These are phyloP conservation scores for Friedmanniomyces simplex DNA, from an alignment of 495 filamentous ascomycete genomes.

Conservation along the genomic window DNA sequence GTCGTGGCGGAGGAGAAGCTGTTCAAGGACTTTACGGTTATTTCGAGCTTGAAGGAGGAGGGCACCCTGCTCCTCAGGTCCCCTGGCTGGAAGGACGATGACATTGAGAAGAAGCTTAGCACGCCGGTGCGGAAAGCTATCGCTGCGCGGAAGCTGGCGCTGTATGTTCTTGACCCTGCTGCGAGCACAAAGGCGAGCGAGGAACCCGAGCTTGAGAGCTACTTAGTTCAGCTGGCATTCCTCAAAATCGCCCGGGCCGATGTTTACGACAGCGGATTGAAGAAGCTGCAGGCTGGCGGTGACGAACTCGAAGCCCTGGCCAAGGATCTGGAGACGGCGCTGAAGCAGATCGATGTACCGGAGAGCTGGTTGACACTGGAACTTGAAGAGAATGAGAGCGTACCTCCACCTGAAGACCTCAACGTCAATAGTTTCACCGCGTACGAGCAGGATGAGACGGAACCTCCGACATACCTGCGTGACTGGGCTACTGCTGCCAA, in stretches of 20 bases:
- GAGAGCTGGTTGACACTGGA: constrained; percentile 65
- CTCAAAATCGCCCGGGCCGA: constrained; percentile 58
- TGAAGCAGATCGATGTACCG: constrained; percentile 64
- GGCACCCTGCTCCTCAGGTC: constrained; percentile 66
- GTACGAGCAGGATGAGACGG: constrained; percentile 67
- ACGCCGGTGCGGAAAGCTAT: constrained; percentile 54
- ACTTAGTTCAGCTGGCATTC: constrained; percentile 69
- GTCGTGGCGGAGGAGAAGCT: constrained; percentile 72
- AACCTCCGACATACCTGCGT: constrained; percentile 55
- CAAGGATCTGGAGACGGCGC: constrained; percentile 55
- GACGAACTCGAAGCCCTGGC: constrained; percentile 49
- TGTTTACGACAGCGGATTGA: constrained; percentile 14
- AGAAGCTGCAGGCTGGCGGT: constrained; percentile 34
- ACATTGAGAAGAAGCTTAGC: constrained; percentile 80
- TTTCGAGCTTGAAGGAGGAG: constrained; percentile 57
- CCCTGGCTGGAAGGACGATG: constrained; percentile 70
- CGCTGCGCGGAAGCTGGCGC: constrained; percentile 52
- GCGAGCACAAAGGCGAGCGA: constrained; percentile 53
- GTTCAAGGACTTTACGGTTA: constrained; percentile 60
- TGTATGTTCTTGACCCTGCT: constrained; percentile 65
- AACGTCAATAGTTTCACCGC: constrained; percentile 67
- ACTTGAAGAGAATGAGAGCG: constrained; percentile 40
- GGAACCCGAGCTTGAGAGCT: constrained; percentile 42
- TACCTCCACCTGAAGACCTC: constrained; percentile 49
- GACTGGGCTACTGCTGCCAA: constrained; percentile 76